These are phyloP conservation scores for Apiospora phragmitis DNA, from an alignment of 2,329 filamentous ascomycete genomes.

Conservation along the genomic window DNA sequence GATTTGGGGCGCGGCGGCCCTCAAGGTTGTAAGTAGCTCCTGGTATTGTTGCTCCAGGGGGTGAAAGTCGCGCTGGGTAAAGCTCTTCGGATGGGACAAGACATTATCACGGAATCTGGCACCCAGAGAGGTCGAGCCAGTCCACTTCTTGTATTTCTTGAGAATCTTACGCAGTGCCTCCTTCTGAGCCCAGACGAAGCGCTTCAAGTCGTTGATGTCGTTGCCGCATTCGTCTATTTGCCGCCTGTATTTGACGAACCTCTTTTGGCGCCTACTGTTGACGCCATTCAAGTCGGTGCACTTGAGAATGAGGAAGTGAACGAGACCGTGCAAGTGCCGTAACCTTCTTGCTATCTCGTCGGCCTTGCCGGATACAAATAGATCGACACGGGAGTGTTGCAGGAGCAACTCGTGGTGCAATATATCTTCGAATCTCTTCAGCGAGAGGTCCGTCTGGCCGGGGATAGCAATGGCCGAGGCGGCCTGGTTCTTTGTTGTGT, in stretches of 20 bases:
- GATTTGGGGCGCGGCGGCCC: constrained; percentile 42
- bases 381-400: constrained; percentile 75
- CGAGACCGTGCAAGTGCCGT: constrained; percentile 51
- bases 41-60: constrained; percentile 51
- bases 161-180: constrained; percentile 80
- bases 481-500: constrained; percentile 72
- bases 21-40: constrained; percentile 49
- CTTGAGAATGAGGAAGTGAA: constrained; percentile 49
- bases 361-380: constrained; percentile 79
- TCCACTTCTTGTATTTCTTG: constrained; percentile 90
- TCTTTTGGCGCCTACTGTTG: constrained; percentile 48
- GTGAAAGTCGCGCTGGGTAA: constrained; percentile 66
- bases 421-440: constrained; percentile 67
- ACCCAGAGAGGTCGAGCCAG: constrained; percentile 66
- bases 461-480: constrained; percentile 68
- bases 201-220: constrained; percentile 68
- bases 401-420: constrained; percentile 70
- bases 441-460: constrained; percentile 60
- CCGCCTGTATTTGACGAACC: constrained; percentile 54
- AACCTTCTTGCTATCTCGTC: constrained; percentile 70
- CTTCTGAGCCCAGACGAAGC: constrained; percentile 73
- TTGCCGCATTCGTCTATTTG: constrained; percentile 61
- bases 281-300: constrained; percentile 37
- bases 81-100: constrained; percentile 67
- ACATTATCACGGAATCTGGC: constrained; percentile 67